These are phyloP conservation scores for Beauveria brongniartii DNA, from an alignment of 2,329 filamentous ascomycete species.

Conservation along the genomic window DNA sequence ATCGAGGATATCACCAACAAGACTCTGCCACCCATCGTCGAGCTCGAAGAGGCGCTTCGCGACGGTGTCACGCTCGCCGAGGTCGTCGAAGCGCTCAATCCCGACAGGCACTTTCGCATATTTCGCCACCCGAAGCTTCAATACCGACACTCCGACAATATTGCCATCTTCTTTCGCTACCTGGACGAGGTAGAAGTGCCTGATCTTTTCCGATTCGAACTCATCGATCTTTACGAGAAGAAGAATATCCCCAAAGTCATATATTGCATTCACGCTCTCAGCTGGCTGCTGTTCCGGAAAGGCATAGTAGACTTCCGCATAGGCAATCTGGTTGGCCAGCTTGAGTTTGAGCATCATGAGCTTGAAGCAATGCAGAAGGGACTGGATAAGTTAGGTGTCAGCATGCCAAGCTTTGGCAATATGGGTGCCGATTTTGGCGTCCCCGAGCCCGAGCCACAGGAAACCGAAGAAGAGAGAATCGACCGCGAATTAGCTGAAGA, in stretches of 20 bases:
- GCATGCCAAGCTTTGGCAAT: slow-evolving; percentile 95
- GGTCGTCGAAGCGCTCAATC: slow-evolving; percentile 81
- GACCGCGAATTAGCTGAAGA: slow-evolving; percentile 74
- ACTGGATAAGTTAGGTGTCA: slow-evolving; percentile 87
- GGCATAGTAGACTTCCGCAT: slow-evolving; percentile 94
- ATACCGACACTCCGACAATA: slow-evolving; percentile 95
- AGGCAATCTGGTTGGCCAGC: slow-evolving; percentile 89
- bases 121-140: slow-evolving; percentile 81
- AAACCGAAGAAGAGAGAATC: slow-evolving; percentile 85
- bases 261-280: slow-evolving; percentile 94
- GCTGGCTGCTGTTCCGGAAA: slow-evolving; percentile 93
- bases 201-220: slow-evolving; percentile 91
- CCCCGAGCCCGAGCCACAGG: slow-evolving; percentile 65
- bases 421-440: slow-evolving; percentile 95
- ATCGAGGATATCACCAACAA: slow-evolving; percentile 85
- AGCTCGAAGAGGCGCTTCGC: slow-evolving; percentile 84
- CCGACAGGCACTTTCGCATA: slow-evolving; percentile 67
- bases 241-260: slow-evolving; percentile 99
- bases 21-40: slow-evolving; percentile 82
- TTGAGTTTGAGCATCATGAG: slow-evolving; percentile 97
- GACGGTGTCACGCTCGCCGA: slow-evolving; percentile 93
- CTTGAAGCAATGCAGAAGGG: slow-evolving; percentile 95
- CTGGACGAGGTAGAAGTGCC: slow-evolving; percentile 86
- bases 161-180: slow-evolving; percentile 91
- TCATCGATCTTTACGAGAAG: slow-evolving; percentile 97